Conservation (phyloP, 2,329 filamentous ascomycete species). For the Pseudopithomyces maydicus region DNA sequence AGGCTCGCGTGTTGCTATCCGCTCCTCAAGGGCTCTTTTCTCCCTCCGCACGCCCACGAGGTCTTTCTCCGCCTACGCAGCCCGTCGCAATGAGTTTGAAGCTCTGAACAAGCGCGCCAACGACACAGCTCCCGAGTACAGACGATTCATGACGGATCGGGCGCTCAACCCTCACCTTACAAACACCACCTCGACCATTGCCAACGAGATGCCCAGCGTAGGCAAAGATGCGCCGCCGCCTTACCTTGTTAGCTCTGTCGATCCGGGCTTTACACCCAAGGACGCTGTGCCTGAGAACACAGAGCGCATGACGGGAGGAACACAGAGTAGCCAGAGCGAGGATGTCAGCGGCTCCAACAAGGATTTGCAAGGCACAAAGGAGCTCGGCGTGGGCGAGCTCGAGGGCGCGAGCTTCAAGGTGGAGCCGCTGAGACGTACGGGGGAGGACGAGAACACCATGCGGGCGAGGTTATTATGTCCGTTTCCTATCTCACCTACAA, state of each 20-base stretch:
- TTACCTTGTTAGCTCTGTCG: slow-evolving; percentile 63
- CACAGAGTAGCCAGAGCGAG: slow-evolving; percentile 56
- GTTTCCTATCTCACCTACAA: slow-evolving; percentile 34
- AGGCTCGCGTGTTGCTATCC: slow-evolving; percentile 50
- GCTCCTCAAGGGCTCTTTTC: slow-evolving; percentile 50
- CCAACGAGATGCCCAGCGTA: slow-evolving; percentile 65
- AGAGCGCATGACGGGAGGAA: slow-evolving; percentile 68
- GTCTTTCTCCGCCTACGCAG: slow-evolving; percentile 45
- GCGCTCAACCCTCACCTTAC: slow-evolving; percentile 66
- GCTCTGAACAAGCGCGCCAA: slow-evolving; percentile 56
- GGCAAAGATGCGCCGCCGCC: slow-evolving; percentile 63
- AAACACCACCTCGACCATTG: slow-evolving; percentile 67
- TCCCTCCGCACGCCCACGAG: slow-evolving; percentile 40
- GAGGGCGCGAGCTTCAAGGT: slow-evolving; percentile 85
- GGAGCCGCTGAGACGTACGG: slow-evolving; percentile 82
- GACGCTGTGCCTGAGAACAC: slow-evolving; percentile 67
- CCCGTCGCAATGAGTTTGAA: slow-evolving; percentile 45
- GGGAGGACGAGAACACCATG: slow-evolving; percentile 85
- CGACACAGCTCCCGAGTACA: slow-evolving; percentile 59
- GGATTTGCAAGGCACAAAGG: slow-evolving; percentile 55
- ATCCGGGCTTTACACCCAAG: slow-evolving; percentile 61
- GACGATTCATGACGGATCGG: slow-evolving; percentile 62
- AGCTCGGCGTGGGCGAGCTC: slow-evolving; percentile 81
- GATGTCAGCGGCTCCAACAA: slow-evolving; percentile 33
- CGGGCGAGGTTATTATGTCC: slow-evolving; percentile 80